Evolutionary conservation across 2,329 filamentous ascomycete species (phyloP).

Genomic region (Trichophaea hybrida): DNA sequence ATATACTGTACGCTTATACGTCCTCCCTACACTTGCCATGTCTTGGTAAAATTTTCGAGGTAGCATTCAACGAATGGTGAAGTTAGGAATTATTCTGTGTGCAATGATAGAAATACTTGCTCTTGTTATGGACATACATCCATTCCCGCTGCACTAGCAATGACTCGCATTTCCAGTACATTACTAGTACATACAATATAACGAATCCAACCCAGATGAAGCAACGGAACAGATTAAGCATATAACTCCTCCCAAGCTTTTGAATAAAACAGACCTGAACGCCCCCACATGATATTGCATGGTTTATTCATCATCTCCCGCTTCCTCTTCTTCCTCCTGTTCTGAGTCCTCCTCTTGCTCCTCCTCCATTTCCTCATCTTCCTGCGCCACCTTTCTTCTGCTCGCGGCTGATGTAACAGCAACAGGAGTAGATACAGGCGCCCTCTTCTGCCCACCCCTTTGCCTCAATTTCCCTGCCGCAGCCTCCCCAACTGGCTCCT

Average conservation of each 20-base stretch:
- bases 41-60: too few species aligned
- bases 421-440: constrained; percentile 1
- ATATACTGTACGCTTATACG: background rate
- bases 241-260: too few species aligned
- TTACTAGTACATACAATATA: too few species aligned
- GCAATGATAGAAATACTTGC: too few species aligned
- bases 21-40: background rate
- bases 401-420: constrained; percentile 10
- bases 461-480: constrained; percentile 40
- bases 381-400: constrained; percentile 31
- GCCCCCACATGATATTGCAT: too few species aligned
- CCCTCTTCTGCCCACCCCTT: constrained; percentile 33
- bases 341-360: constrained; percentile 27
- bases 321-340: constrained; percentile 26
- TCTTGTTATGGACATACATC: too few species aligned
- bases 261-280: too few species aligned
- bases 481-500: constrained; percentile 42
- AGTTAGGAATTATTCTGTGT: background rate
- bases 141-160: too few species aligned
- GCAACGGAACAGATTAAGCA: background rate
- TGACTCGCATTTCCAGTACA: too few species aligned
- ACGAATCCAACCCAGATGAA: background rate
- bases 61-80: too few species aligned
- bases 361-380: constrained; percentile 28
- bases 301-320: background rate